Evolutionary conservation across 108 stramenopile species (phyloP), one percentile per base, ranked within the genome.

Genomic region (Halocafeteria seosinensis): DNA sequence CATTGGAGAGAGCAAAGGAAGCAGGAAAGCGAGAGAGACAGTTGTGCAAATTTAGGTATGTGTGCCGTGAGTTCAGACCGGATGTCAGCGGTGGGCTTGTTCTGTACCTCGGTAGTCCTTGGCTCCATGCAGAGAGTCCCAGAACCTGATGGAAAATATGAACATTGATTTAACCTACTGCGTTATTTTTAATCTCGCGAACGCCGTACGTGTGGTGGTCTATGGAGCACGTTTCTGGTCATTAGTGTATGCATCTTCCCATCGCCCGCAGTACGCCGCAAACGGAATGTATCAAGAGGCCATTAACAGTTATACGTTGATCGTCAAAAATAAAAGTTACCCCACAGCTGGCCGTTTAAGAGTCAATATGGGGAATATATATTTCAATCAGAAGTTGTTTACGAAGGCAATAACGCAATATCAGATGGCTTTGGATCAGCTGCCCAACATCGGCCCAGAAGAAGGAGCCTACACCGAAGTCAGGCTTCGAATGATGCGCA

Each of bases 401-500:
- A 59, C 77, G 29, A 37, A 85, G 62, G 89, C 89, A 1, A 85
- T 89, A 12, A 88, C 84, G 62, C 75, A 76, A 71, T 91, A 88
- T 73, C 71, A 85, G 34, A 89, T 88, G 88, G 87, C 88, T 26
- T 66, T 89, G 47, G 89, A 91, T 38, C 89, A 88, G 71, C 80
- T 80, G 28, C n/a, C n/a, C n/a, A n/a, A n/a, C n/a, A n/a, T n/a
- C n/a, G n/a, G n/a, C n/a, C n/a, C n/a, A n/a, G n/a, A n/a, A n/a
- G n/a, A n/a, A n/a, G n/a, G n/a, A n/a, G 55, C 70, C 17, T 71
- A 71, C 62, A 82, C 85, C 23, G 71, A 81, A 34, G 31, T 85
- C 0, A 73, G 81, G 4, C 75, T 73, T 64, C 84, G 81, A 53
- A 81, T 89, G 51, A 76, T 81, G 33, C 81, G 88, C 23, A 89